Conservation (phyloP, 306 rosid species). For the Gillenia trifoliata region DNA sequence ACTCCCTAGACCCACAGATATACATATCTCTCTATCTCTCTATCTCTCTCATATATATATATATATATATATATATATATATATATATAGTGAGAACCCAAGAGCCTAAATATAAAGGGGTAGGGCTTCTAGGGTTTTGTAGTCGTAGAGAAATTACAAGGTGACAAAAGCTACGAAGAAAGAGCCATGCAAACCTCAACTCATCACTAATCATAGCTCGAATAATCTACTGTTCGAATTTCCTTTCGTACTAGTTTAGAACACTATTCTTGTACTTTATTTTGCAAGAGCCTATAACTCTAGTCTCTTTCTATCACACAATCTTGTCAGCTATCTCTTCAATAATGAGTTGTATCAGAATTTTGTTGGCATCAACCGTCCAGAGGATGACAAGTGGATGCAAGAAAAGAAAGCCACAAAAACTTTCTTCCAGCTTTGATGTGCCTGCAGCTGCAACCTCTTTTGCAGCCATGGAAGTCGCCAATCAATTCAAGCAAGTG, state of each 20-base stretch:
- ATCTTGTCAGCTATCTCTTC: neutral
- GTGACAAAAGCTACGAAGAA: neutral
- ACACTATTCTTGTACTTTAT: neutral
- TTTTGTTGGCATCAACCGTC: slow-evolving; percentile 35
- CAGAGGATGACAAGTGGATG: slow-evolving; percentile 17
- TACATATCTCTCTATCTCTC: neutral
- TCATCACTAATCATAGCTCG: neutral
- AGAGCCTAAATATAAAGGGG: too few species aligned
- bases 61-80: too few species aligned
- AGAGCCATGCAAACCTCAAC: neutral
- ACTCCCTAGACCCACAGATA: neutral
- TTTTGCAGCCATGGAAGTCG: slow-evolving; percentile 41
- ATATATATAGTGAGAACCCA: too few species aligned
- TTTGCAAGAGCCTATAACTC: neutral
- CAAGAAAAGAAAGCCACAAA: slow-evolving; percentile 10
- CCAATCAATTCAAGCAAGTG: slow-evolving; percentile 52
- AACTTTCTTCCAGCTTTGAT: slow-evolving; percentile 28
- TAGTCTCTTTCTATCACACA: neutral
- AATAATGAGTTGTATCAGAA: slow-evolving; percentile 32
- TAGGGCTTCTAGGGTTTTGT: neutral
- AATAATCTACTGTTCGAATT: too few species aligned
- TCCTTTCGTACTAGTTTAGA: too few species aligned
- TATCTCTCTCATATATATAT: neutral
- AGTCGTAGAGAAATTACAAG: too few species aligned
- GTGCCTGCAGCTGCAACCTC: slow-evolving; percentile 4